Conservation (phyloP, 2,329 filamentous ascomycete genomes). For the Fonsecaea pedrosoi region DNA sequence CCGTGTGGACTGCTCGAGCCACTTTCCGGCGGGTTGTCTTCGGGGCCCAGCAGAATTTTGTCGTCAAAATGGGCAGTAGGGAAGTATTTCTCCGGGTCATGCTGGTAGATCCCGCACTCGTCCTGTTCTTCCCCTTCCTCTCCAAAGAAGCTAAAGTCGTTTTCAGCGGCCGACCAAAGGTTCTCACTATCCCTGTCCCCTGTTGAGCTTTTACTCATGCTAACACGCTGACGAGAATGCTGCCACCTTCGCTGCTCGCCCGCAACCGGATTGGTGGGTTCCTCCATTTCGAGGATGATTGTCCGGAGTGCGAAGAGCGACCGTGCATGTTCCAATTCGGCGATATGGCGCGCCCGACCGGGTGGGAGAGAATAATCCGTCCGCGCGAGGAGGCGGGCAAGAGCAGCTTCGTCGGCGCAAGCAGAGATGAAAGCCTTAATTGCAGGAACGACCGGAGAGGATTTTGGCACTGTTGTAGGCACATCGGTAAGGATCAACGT, state of each 20-base stretch:
- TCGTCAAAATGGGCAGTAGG: constrained; percentile 55
- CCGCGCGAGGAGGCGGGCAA: constrained; percentile 60
- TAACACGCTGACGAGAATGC: constrained; percentile 54
- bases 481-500: constrained; percentile 65
- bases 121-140: constrained; percentile 51
- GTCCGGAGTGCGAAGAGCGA: constrained; percentile 62
- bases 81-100: constrained; percentile 53
- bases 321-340: constrained; percentile 57
- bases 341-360: constrained; percentile 57
- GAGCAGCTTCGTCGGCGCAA: constrained; percentile 62
- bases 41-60: constrained; percentile 49
- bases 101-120: constrained; percentile 59
- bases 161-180: constrained; percentile 64
- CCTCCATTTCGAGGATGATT: constrained; percentile 63
- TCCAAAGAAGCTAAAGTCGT: constrained; percentile 68
- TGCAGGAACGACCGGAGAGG: constrained; percentile 51
- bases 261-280: constrained; percentile 36
- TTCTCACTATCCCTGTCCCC: constrained; percentile 66
- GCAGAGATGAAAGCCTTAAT: constrained; percentile 63
- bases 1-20: constrained; percentile 31
- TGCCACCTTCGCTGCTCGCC: constrained; percentile 45
- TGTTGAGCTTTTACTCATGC: constrained; percentile 61
- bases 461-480: constrained; percentile 52
- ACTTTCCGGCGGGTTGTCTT: constrained; percentile 41
- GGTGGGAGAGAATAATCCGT: constrained; percentile 67